Evolutionary conservation across 1,139 yeast species (phyloP).

Genomic region (Pichia sp.): DNA sequence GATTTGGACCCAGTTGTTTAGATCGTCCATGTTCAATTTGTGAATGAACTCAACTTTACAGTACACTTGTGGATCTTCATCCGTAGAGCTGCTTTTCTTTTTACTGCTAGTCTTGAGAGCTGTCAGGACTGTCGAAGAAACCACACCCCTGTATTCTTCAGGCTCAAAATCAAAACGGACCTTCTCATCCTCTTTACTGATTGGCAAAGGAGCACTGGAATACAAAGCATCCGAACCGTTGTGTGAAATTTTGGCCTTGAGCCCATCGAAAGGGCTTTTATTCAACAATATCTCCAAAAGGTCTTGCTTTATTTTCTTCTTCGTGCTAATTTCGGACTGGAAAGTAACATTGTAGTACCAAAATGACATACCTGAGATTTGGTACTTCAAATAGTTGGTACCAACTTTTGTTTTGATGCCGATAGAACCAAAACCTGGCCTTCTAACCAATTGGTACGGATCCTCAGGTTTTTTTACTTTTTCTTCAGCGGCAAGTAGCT

Average conservation of each 20-base stretch:
- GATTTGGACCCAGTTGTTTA: slow-evolving; percentile 31
- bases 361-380: slow-evolving; percentile 18
- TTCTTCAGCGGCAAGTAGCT: slow-evolving; percentile 14
- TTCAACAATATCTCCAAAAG: slow-evolving; percentile 20
- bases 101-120: slow-evolving; percentile 11
- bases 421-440: slow-evolving; percentile 25
- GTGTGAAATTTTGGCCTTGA: slow-evolving; percentile 20
- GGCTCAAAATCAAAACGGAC: slow-evolving; percentile 18
- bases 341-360: slow-evolving; percentile 24
- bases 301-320: slow-evolving; percentile 21
- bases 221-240: slow-evolving; percentile 23
- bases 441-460: slow-evolving; percentile 16
- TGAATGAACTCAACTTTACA: slow-evolving; percentile 23
- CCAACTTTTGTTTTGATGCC: slow-evolving; percentile 27
- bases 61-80: slow-evolving; percentile 14
- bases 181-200: slow-evolving; percentile 18
- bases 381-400: slow-evolving; percentile 22
- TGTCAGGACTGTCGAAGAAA: slow-evolving; percentile 20
- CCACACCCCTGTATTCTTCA: slow-evolving; percentile 20
- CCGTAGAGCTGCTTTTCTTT: slow-evolving; percentile 1
- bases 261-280: slow-evolving; percentile 18
- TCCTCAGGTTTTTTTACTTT: slow-evolving; percentile 16
- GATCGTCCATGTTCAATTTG: slow-evolving; percentile 22
- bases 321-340: slow-evolving; percentile 20
- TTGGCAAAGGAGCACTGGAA: slow-evolving; percentile 19